Percentiles rank a stretch among this genome's conserved stretches.
phyloP scores from a whole-genome alignment of 2,329 filamentous ascomycete species.

The Colletotrichum endophyticum region DNA sequence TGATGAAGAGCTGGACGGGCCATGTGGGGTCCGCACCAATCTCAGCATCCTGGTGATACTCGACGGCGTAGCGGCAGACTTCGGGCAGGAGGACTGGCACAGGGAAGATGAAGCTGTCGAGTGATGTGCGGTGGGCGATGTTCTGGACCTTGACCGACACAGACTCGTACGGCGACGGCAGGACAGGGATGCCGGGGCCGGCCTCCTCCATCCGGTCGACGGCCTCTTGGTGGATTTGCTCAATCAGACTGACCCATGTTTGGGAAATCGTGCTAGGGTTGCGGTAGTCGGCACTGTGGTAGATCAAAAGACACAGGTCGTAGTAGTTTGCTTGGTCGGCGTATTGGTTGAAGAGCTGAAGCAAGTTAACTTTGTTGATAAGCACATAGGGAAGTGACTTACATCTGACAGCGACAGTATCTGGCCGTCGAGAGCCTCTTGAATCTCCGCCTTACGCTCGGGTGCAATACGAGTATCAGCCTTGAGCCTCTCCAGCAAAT shows the following conservation, averaged over 20 bases:
- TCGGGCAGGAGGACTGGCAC: constrained; percentile 65
- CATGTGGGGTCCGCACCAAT: constrained; percentile 62
- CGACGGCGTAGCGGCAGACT: constrained; percentile 66
- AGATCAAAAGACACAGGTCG: constrained; percentile 92
- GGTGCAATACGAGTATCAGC: constrained; percentile 72
- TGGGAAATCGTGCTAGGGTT: constrained; percentile 82
- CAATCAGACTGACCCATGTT: constrained; percentile 85
- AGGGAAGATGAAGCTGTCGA: constrained; percentile 71
- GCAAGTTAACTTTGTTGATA: constrained; percentile 22
- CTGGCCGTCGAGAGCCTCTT: constrained; percentile 74
- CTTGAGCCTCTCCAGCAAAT: constrained; percentile 79
- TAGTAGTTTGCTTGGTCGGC: constrained; percentile 92
- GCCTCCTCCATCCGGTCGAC: constrained; percentile 50
- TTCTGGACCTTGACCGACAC: constrained; percentile 68
- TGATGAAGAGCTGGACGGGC: constrained; percentile 62
- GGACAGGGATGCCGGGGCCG: constrained; percentile 38
- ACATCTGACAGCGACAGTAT: constrained; percentile 80
- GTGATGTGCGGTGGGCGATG: constrained; percentile 68
- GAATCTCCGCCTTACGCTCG: constrained; percentile 68
- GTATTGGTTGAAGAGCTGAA: constrained; percentile 87
- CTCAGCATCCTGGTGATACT: constrained; percentile 61
- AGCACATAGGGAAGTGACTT: constrained; percentile 39
- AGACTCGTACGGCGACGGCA: constrained; percentile 70
- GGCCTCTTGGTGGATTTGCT: constrained; percentile 68
- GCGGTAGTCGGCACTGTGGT: constrained; percentile 88